A percentile compares a stretch with the other conserved stretches of the same genome.
phyloP scores from a whole-genome alignment of 345 rosid species.

The Aquilaria sinensis region DNA sequence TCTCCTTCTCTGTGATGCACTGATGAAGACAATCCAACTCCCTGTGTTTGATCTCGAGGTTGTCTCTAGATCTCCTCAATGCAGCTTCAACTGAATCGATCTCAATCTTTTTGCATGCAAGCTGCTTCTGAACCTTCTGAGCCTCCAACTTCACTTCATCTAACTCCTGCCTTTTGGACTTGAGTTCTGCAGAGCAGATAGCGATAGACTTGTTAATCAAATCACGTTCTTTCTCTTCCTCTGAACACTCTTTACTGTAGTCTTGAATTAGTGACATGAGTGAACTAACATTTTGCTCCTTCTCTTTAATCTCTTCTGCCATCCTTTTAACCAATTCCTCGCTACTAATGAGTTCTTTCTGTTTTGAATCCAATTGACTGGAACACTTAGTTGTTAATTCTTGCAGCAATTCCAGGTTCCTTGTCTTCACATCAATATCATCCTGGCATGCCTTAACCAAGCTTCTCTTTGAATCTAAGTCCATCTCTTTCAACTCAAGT shows the following conservation, averaged over 20 bases:
- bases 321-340: background rate
- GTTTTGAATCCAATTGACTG: background rate
- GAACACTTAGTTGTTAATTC: conserved; percentile 1
- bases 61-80: conserved; percentile 2
- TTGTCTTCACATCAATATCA: conserved; percentile 17
- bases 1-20: conserved; percentile 14
- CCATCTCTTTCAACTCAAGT: background rate
- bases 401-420: conserved; percentile 9
- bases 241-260: conserved; percentile 7
- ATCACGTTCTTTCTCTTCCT: conserved; percentile 20
- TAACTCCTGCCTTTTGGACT: conserved; percentile 14
- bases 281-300: background rate
- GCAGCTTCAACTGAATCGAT: conserved; percentile 12
- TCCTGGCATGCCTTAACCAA: conserved; percentile 17
- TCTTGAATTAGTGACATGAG: conserved; percentile 10
- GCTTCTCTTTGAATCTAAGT: background rate
- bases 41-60: conserved; percentile 19
- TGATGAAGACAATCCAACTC: conserved; percentile 14
- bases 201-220: conserved; percentile 14
- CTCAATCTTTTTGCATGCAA: conserved; percentile 17
- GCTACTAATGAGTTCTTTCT: background rate
- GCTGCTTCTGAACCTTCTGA: background rate
- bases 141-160: background rate
- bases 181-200: conserved; percentile 15
- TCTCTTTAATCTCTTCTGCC: background rate